Conservation (phyloP, 495 filamentous ascomycete genomes). For the Aspergillus incahuasiensis region DNA sequence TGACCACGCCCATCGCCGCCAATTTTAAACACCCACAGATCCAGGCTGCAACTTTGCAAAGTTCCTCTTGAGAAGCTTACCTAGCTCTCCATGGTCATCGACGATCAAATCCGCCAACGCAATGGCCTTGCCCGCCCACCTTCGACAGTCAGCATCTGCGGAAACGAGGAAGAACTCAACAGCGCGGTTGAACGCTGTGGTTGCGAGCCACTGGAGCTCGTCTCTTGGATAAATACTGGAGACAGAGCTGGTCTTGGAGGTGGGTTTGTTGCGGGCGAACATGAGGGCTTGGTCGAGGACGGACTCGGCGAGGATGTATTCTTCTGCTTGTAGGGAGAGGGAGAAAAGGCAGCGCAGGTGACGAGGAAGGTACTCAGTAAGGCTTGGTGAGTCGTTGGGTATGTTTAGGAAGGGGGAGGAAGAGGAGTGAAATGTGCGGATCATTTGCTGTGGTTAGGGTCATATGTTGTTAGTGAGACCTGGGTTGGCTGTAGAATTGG, state of each 20-base stretch:
- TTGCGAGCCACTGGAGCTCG: slow-evolving; percentile 76
- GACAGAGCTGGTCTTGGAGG: background rate
- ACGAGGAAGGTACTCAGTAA: slow-evolving; percentile 49
- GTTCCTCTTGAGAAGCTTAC: slow-evolving; percentile 49
- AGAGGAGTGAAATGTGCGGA: slow-evolving; percentile 15
- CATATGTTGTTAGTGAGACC: background rate
- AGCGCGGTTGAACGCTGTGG: slow-evolving; percentile 68
- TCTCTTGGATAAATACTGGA: slow-evolving; percentile 52
- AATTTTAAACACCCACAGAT: background rate
- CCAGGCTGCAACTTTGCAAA: slow-evolving; percentile 36
- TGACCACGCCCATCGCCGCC: background rate
- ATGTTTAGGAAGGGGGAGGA: slow-evolving; percentile 8
- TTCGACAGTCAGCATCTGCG: slow-evolving; percentile 52
- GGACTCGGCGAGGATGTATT: slow-evolving; percentile 21
- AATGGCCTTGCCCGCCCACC: slow-evolving; percentile 65
- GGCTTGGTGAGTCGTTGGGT: slow-evolving; percentile 1
- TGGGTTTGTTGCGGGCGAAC: slow-evolving; percentile 38
- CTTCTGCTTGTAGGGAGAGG: slow-evolving; percentile 43
- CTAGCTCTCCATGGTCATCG: slow-evolving; percentile 42
- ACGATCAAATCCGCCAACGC: slow-evolving; percentile 52
- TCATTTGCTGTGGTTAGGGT: slow-evolving; percentile 12
- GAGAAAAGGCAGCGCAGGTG: slow-evolving; percentile 73
- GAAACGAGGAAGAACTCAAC: slow-evolving; percentile 62
- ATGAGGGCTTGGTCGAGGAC: slow-evolving; percentile 47
- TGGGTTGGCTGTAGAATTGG: background rate